Evolutionary conservation across 108 stramenopile species (phyloP).

Genomic region (Stephanodiscus minutulus): DNA sequence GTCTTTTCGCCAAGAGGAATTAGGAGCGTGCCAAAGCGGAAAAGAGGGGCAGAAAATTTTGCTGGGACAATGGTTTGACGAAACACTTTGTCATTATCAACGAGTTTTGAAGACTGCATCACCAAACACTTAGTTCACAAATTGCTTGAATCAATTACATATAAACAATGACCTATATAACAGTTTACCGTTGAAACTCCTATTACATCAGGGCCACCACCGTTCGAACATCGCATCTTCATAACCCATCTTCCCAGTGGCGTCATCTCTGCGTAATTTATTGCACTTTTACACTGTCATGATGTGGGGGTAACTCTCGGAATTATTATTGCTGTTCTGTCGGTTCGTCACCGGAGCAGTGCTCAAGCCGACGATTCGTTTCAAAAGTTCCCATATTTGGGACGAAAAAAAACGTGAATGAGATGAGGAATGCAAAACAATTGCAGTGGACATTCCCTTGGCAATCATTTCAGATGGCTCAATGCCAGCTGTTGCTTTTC

Average conservation of each 20-base stretch:
- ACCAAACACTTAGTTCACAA: too few relatives aligned
- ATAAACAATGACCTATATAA: too few relatives aligned
- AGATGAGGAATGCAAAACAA: conserved; percentile 32
- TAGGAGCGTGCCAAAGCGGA: conserved; percentile 54
- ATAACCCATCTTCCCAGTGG: too few relatives aligned
- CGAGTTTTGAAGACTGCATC: background rate
- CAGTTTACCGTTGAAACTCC: too few relatives aligned
- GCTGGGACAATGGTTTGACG: conserved; percentile 59
- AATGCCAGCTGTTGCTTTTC: background rate
- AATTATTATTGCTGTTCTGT: background rate
- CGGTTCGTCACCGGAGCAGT: conserved; percentile 13
- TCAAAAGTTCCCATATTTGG: conserved; percentile 47
- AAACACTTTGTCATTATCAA: conserved; percentile 43
- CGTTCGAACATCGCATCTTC: too few relatives aligned
- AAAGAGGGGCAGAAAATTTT: conserved; percentile 74
- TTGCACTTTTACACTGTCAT: conserved; percentile 41
- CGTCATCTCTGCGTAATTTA: background rate
- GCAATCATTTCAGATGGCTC: conserved; percentile 29
- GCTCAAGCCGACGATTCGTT: conserved; percentile 40
- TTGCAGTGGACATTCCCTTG: conserved; percentile 46
- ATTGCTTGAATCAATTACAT: too few relatives aligned
- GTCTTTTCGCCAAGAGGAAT: conserved; percentile 56
- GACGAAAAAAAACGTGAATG: conserved; percentile 20
- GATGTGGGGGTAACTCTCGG: conserved; percentile 25
- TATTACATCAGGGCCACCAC: too few relatives aligned